These are phyloP conservation scores for Pistacia integerrima DNA, from an alignment of 345 rosid genomes.

Conservation along the genomic window DNA sequence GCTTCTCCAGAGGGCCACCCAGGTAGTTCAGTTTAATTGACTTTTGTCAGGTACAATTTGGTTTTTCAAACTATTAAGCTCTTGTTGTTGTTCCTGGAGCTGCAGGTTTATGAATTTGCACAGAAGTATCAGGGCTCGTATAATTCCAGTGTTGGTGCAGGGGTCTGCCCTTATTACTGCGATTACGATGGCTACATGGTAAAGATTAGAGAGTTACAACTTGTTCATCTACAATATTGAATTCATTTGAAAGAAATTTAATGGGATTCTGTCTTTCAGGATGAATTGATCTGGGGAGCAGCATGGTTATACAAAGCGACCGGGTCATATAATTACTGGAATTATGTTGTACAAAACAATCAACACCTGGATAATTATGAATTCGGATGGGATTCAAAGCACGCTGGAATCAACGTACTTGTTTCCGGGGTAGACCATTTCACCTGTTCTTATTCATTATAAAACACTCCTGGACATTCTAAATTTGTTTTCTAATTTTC, in stretches of 20 bases:
- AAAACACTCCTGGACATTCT: not conserved
- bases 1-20: constrained; percentile 48
- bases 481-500: not conserved
- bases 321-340: constrained; percentile 37
- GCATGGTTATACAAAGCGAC: constrained; percentile 82
- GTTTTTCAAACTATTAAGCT: not conserved
- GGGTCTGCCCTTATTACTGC: constrained; percentile 84
- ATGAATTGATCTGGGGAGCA: constrained; percentile 89
- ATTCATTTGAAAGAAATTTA: not conserved
- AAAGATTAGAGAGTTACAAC: not conserved
- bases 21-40: constrained; percentile 14
- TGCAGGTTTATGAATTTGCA: constrained; percentile 70
- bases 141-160: constrained; percentile 35
- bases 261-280: constrained; percentile 38
- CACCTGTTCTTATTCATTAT: constrained; percentile 16
- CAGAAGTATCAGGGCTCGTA: constrained; percentile 63
- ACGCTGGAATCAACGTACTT: constrained; percentile 72
- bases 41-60: not conserved
- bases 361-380: constrained; percentile 26
- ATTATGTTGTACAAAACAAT: constrained; percentile 29
- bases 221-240: no score
- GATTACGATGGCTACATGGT: constrained; percentile 61
- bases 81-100: not conserved
- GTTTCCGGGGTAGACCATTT: constrained; percentile 48
- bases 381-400: constrained; percentile 87